Conservation (phyloP, 2,329 filamentous ascomycete genomes). For the Colletotrichum sp. region DNA sequence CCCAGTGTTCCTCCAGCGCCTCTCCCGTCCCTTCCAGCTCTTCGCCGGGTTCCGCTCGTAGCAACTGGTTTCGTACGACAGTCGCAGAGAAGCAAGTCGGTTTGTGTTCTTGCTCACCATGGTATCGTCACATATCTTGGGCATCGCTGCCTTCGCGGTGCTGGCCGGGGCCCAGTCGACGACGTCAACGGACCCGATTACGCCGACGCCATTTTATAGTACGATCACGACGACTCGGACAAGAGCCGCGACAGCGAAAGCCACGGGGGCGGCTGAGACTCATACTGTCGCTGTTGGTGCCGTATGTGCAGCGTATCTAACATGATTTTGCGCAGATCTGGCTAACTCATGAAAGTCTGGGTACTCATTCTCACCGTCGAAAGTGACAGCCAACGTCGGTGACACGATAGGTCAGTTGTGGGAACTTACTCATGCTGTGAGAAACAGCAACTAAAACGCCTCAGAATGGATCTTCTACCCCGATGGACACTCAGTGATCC, state of each 20-base stretch:
- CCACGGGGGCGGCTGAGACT: not conserved
- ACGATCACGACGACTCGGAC: not conserved
- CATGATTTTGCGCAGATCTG: not conserved
- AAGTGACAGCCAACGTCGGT: slow-evolving; percentile 42
- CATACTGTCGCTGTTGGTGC: slow-evolving; percentile 20
- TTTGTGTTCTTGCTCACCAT: not conserved
- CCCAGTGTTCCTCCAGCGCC: not conserved
- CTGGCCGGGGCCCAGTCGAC: not conserved
- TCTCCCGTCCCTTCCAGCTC: not conserved
- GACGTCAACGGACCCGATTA: not conserved
- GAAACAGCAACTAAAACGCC: slow-evolving; percentile 6
- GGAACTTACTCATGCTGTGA: not conserved
- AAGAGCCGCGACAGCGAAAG: not conserved
- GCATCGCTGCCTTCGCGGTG: not conserved
- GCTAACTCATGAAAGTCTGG: slow-evolving; percentile 24
- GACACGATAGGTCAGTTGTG: slow-evolving; percentile 48
- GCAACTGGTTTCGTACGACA: not conserved
- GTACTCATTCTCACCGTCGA: slow-evolving; percentile 35
- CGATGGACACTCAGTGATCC: slow-evolving; percentile 67
- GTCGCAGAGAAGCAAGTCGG: not conserved
- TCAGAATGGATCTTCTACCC: slow-evolving; percentile 67
- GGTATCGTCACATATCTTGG: not conserved
- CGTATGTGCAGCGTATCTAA: not conserved
- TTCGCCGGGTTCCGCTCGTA: not conserved
- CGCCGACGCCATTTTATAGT: not conserved